Conservation (phyloP, 1,139 yeast genomes). For the Blastobotrys raffinosifermentans region DNA sequence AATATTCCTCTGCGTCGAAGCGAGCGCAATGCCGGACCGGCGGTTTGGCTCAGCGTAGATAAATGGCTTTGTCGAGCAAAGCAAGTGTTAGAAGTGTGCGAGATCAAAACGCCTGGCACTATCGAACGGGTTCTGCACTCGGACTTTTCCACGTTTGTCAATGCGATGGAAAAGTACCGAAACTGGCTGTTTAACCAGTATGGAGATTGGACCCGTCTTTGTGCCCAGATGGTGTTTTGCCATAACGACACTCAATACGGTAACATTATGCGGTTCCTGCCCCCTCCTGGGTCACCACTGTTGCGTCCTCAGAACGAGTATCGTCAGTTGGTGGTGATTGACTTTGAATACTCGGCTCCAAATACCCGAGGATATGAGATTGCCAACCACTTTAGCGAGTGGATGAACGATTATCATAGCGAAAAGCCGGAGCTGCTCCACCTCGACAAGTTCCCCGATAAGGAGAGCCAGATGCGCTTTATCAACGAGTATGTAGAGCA, state of each 20-base stretch:
- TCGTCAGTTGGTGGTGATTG: slow-evolving; percentile 81
- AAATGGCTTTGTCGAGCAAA: slow-evolving; percentile 68
- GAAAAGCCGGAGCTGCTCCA: slow-evolving; percentile 55
- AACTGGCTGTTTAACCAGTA: slow-evolving; percentile 58
- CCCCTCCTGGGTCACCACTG: slow-evolving; percentile 39
- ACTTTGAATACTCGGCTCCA: slow-evolving; percentile 94
- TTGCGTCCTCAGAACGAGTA: slow-evolving; percentile 47
- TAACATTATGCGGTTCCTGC: slow-evolving; percentile 49
- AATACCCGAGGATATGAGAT: slow-evolving; percentile 86
- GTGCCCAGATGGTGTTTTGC: slow-evolving; percentile 62
- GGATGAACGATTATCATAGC: slow-evolving; percentile 93
- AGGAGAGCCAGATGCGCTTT: slow-evolving; percentile 62
- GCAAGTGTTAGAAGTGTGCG: slow-evolving; percentile 31
- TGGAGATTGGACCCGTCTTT: slow-evolving; percentile 38
- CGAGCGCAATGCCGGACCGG: slow-evolving; percentile 55
- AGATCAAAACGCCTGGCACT: slow-evolving; percentile 19
- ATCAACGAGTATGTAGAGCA: slow-evolving; percentile 63
- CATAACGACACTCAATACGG: slow-evolving; percentile 98
- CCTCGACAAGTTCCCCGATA: slow-evolving; percentile 51
- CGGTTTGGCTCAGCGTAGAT: slow-evolving; percentile 60
- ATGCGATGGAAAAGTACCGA: slow-evolving; percentile 45
- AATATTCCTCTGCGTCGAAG: slow-evolving; percentile 59
- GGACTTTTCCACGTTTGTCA: slow-evolving; percentile 46
- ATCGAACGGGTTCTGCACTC: slow-evolving; percentile 31
- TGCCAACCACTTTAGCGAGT: slow-evolving; percentile 84